Percentiles rank a stretch among this genome's conserved stretches.
Conservation (phyloP, 2,329 filamentous ascomycete species). For the Penicillium sclerotigenum region DNA sequence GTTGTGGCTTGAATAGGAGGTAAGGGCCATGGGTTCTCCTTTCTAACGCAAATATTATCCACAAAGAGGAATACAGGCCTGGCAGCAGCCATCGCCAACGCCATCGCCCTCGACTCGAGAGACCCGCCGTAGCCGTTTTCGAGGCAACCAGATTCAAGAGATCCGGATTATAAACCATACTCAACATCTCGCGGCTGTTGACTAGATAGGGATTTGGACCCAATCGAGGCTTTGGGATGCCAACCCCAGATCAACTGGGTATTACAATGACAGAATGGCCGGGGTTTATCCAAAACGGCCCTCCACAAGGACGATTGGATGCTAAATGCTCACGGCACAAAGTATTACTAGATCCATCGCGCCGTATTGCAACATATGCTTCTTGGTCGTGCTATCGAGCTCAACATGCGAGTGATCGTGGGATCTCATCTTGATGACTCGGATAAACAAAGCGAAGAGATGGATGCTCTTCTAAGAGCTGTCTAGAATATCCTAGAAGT, state of each 20-base stretch:
- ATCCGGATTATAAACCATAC: neutral
- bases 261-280: no score
- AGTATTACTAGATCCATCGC: neutral
- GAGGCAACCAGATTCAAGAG: neutral
- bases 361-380: no score
- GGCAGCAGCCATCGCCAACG: no score
- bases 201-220: neutral
- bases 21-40: neutral
- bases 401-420: no score
- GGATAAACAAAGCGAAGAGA: no score
- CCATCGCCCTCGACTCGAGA: no score
- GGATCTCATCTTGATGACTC: no score
- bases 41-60: neutral
- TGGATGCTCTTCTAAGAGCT: no score
- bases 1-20: neutral
- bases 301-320: neutral
- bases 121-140: neutral
- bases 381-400: neutral
- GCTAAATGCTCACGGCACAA: neutral
- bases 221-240: neutral
- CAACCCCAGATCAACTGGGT: no score
- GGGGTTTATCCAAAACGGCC: neutral
- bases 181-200: neutral
- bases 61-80: no score
- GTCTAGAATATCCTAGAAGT: no score